Conservation (phyloP, 345 rosid species). For the Citrus unshiu region DNA sequence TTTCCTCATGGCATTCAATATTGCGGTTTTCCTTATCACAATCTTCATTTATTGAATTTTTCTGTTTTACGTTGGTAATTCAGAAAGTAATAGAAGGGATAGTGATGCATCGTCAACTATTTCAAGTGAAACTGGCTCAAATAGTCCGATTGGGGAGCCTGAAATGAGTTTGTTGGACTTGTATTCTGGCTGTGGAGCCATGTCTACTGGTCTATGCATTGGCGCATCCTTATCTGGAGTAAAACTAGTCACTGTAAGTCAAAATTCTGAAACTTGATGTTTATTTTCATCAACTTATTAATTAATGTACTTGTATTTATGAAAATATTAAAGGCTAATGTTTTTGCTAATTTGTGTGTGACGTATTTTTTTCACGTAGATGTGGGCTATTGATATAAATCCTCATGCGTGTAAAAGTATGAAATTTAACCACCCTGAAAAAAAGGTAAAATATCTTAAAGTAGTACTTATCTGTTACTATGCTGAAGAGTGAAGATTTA, state of each 20-base stretch:
- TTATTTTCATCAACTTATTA: neutral
- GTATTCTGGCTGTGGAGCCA: constrained; percentile 44
- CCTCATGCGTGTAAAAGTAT: constrained; percentile 34
- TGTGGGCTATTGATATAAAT: constrained; percentile 45
- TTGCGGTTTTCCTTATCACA: neutral
- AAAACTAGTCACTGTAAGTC: constrained; percentile 30
- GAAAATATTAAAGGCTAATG: too few species aligned
- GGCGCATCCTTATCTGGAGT: constrained; percentile 38
- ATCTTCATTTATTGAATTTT: neutral
- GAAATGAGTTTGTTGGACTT: constrained; percentile 34
- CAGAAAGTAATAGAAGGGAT: constrained; percentile 21
- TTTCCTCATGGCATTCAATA: neutral
- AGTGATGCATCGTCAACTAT: constrained; percentile 27
- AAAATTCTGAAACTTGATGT: neutral
- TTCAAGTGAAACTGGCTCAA: constrained; percentile 34
- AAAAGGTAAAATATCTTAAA: constrained; percentile 24
- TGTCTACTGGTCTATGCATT: constrained; percentile 47
- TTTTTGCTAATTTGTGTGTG: neutral
- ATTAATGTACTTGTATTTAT: neutral
- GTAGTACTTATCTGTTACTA: neutral
- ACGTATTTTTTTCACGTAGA: constrained; percentile 14
- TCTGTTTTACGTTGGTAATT: neutral
- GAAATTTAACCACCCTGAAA: constrained; percentile 35
- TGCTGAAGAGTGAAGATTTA: neutral
- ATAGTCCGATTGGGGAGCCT: neutral